A percentile compares a stretch with the other conserved stretches of the same genome.
Conservation (phyloP, 2,329 filamentous ascomycete genomes). For the Plenodomus tracheiphilus region DNA sequence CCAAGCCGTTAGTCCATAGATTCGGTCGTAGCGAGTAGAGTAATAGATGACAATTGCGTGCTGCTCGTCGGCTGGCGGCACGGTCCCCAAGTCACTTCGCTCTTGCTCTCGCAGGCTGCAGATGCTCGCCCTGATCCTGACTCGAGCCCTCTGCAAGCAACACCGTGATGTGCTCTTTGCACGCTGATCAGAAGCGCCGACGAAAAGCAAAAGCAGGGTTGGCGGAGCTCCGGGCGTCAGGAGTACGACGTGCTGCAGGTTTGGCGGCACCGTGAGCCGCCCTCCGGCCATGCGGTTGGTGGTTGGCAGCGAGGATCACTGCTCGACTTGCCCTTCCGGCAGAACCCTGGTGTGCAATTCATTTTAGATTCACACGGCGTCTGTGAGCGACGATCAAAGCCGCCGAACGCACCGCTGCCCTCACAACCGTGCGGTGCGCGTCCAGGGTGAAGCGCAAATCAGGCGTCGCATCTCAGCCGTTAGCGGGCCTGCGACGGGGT, state of each 20-base stretch:
- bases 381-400: constrained; percentile 25
- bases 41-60: constrained; percentile 32
- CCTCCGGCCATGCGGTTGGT: constrained; percentile 14
- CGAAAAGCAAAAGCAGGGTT: constrained; percentile 15
- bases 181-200: constrained; percentile 11
- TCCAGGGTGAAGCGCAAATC: constrained; percentile 17
- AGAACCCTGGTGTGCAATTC: constrained; percentile 25
- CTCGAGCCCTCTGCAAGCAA: constrained; percentile 9
- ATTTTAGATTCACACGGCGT: constrained; percentile 23
- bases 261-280: constrained; percentile 26
- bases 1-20: background rate
- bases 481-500: constrained; percentile 23
- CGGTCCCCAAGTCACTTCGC: background rate
- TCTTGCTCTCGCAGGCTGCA: too few species aligned
- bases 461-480: constrained; percentile 23
- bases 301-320: constrained; percentile 29
- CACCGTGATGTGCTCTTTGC: background rate
- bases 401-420: constrained; percentile 27
- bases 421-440: constrained; percentile 2
- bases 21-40: background rate
- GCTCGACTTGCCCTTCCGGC: constrained; percentile 27
- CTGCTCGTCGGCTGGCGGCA: constrained; percentile 11
- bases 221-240: constrained; percentile 11
- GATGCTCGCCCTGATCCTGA: constrained; percentile 5
- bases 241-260: constrained; percentile 13